Evolutionary conservation across 306 rosid species (phyloP), one percentile per base, ranked within the genome.

Genomic region (Neltuma alba): DNA sequence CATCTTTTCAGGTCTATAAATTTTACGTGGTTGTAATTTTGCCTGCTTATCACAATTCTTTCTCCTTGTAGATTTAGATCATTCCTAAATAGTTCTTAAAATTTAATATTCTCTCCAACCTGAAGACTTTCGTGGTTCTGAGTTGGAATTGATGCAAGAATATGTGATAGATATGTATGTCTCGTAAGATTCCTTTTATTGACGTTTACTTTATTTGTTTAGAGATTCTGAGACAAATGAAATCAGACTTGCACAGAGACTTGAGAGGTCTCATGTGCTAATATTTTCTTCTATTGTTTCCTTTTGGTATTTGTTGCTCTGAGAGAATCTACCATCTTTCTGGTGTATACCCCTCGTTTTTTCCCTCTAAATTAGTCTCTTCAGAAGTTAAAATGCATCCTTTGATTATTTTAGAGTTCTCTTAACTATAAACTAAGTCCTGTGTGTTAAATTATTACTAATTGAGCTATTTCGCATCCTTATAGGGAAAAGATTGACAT

Each of bases 401-500:
- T 74, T 72, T 23, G 5, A 10, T 27, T 58, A 8, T 45, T 63
- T 40, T 65, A 13, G 2, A 3, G 27, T 41, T 58, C 18, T 58
- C 50, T 55, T n/a, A 3, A 28, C 81, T 55, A 21, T 33, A 63
- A 45, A 70, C 34, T 82, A 54, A 71, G 54, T 76, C 42, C 40
- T 65, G 2, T 40, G 68, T 83, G 48, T 50, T 55, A 28, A 33
- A 44, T 44, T 21, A 37, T 75, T 62, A 40, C 75, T 78, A 58
- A 86, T 44, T 75, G 61, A 57, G 72, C 71, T 69, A 58, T 37
- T 77, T 66, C 30, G 41, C 86, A 78, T 69, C 72, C 44, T 84
- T 81, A 36, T 85, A 94, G 97, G 76, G 92, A 91, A 82, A 92
- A 90, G 88, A 89, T 81, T 89, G 97, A 91, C 80, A 89, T 92